Percentiles rank a stretch among this genome's conserved stretches.
Evolutionary conservation across 2,329 filamentous ascomycete species (phyloP).

Genomic region (Fonsecaea monophora): DNA sequence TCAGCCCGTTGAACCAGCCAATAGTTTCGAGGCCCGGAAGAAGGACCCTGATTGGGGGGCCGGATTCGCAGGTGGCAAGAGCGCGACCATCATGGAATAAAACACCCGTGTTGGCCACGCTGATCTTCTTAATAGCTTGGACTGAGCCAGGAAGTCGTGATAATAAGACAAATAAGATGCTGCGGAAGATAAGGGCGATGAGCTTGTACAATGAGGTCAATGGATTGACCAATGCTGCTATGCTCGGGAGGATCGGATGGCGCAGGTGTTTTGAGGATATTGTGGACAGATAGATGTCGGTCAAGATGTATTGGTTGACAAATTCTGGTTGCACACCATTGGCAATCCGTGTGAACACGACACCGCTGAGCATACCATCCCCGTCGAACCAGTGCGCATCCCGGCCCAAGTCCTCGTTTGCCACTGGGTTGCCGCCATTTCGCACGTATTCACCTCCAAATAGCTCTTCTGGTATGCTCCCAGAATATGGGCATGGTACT

Average conservation of each 20-base stretch:
- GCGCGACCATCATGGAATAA: constrained; percentile 72
- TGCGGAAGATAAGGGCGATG: constrained; percentile 61
- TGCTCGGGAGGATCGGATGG: constrained; percentile 69
- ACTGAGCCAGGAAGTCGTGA: constrained; percentile 64
- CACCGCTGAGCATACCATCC: constrained; percentile 75
- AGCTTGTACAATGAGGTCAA: constrained; percentile 61
- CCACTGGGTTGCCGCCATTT: constrained; percentile 73
- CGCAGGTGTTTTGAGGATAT: constrained; percentile 56
- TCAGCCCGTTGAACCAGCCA: constrained; percentile 71
- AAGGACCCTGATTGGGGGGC: constrained; percentile 70
- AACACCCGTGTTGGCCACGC: constrained; percentile 72
- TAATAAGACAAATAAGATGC: constrained; percentile 63
- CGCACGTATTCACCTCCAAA: constrained; percentile 73
- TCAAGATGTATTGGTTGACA: constrained; percentile 72
- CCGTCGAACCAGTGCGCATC: constrained; percentile 78
- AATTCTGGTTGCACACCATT: constrained; percentile 65
- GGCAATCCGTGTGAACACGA: constrained; percentile 61
- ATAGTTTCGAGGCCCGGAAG: constrained; percentile 71
- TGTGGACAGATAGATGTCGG: constrained; percentile 67
- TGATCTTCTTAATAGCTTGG: constrained; percentile 69
- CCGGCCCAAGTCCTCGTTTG: constrained; percentile 65
- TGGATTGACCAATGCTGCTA: constrained; percentile 69
- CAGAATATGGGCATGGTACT: constrained; percentile 64
- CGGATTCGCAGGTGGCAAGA: constrained; percentile 73
- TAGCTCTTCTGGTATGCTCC: constrained; percentile 68